A percentile compares a stretch with the other conserved stretches of the same genome.
Evolutionary conservation across 148 eudicot genomes (phyloP).

Genomic region (Simmondsia chinensis): DNA sequence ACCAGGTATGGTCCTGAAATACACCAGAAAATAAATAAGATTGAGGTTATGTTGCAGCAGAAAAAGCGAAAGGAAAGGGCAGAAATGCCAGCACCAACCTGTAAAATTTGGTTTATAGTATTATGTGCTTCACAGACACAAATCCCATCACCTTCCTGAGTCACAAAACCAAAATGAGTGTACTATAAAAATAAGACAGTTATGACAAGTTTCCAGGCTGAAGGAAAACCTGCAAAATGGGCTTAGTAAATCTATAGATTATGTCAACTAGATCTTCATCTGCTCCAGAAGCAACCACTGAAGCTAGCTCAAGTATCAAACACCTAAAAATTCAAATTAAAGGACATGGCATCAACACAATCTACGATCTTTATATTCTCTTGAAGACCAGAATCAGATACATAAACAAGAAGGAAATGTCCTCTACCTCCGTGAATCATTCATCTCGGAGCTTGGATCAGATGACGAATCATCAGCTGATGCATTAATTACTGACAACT

Average conservation of each 20-base stretch:
- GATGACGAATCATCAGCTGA: slow-evolving; percentile 21
- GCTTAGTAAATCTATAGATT: slow-evolving; percentile 40
- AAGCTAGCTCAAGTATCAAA: slow-evolving; percentile 59
- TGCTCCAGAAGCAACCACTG: slow-evolving; percentile 61
- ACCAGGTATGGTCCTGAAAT: slow-evolving; percentile 59
- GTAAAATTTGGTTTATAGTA: slow-evolving; percentile 60
- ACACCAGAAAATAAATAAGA: not conserved
- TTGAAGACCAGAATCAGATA: not conserved
- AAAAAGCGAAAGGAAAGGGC: not conserved
- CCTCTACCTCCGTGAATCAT: slow-evolving; percentile 39
- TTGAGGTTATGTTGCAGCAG: too few species aligned
- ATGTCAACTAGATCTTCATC: slow-evolving; percentile 49
- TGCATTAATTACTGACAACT: slow-evolving; percentile 17
- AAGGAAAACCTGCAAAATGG: slow-evolving; percentile 50
- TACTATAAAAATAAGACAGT: not conserved
- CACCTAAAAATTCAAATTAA: slow-evolving; percentile 30
- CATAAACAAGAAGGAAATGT: not conserved
- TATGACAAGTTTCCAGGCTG: not conserved
- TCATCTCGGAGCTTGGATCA: slow-evolving; percentile 12
- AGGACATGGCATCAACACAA: slow-evolving; percentile 2
- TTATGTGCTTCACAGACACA: slow-evolving; percentile 51
- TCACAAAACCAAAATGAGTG: slow-evolving; percentile 7
- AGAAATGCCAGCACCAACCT: slow-evolving; percentile 31
- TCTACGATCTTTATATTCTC: too few species aligned
- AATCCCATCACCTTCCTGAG: slow-evolving; percentile 38